Base-by-base conservation (phyloP, 2,329 filamentous ascomycete species). In the Fusarium avenaceum region DNA sequence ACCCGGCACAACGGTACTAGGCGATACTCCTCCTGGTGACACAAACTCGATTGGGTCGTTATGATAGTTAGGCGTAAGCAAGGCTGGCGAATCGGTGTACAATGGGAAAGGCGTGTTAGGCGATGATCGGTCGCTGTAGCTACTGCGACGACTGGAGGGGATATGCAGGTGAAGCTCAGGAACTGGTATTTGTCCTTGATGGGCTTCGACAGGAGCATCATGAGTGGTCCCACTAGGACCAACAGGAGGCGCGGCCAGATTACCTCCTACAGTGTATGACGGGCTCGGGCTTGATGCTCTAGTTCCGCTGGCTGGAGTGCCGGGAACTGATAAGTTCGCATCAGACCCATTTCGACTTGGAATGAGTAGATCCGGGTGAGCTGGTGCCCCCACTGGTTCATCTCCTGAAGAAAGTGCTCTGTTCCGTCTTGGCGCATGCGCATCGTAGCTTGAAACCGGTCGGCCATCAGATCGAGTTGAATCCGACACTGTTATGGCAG, bases 21-120 rank as follows among this genome's bases (percentile, higher is more conserved):
- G 82, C 77, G 49, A 86, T 26, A 67, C 69, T 8, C 65, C 57
- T 26, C 62, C 74, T 15, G 75, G 62, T 20, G 85, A 84, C 33
- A 90, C 40, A 13, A 90, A 83, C 69, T 89, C 89, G 2, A 86
- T 83, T 8, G 81, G 81, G 14, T 83, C 79, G 32, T 71, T 70
- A 9, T 79, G 76, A 11, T 76, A 75, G 52, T 78, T 76, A 8
- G 84, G 83, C 1, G 82, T 82, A 45, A 85, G 72, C 7, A 78
- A 55, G 26, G 80, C 72, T 1, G 86, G 84, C 2, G 85, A 86
- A 64, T 94, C 92, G 4, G 85, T 84, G 67, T 89, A 92, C 7
- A 83, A 78, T 2, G 92, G 92, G 65, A 96, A 95, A 0, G 91
- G 90, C 6, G 87, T 86, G 6, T 83, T 78, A 2, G 84, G 82